Percentiles rank a stretch among this genome's conserved stretches.
phyloP scores from a whole-genome alignment of 352 stramenopile genomes.

The Globisporangium paddicum region DNA sequence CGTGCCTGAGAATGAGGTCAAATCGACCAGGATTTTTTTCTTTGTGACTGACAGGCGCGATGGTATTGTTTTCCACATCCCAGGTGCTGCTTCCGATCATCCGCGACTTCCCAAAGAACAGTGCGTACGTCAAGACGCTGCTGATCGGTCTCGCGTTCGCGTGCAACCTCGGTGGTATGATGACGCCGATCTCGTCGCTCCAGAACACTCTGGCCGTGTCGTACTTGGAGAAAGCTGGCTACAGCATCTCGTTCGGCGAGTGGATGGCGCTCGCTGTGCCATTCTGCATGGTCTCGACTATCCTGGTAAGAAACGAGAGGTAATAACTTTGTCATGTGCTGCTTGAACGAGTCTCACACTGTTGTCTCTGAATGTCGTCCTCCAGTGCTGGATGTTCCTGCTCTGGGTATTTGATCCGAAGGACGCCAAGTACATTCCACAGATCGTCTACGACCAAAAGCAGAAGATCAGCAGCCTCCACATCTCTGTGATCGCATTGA shows the following conservation, averaged over 20 bases:
- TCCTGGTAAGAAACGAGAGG: conserved; percentile 69
- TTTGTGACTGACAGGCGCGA: not conserved
- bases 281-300: conserved; percentile 83
- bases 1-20: not conserved
- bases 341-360: not conserved
- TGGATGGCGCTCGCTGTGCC: conserved; percentile 89
- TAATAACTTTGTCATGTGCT: no score
- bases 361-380: not conserved
- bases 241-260: conserved; percentile 86
- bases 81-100: conserved; percentile 85
- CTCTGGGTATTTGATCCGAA: conserved; percentile 82
- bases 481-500: conserved; percentile 87
- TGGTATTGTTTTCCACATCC: not conserved
- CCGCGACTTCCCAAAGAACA: conserved; percentile 80
- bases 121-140: conserved; percentile 87
- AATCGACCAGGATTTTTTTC: not conserved
- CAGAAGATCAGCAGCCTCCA: conserved; percentile 87
- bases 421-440: conserved; percentile 88
- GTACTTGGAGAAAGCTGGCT: conserved; percentile 84
- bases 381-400: conserved; percentile 86
- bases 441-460: conserved; percentile 91
- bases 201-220: conserved; percentile 87
- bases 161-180: conserved; percentile 92
- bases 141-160: conserved; percentile 91
- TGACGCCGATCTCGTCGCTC: conserved; percentile 91